These are phyloP conservation scores for Oryza longistaminata DNA, from an alignment of 176 grass and related monocot species.

Conservation along the genomic window DNA sequence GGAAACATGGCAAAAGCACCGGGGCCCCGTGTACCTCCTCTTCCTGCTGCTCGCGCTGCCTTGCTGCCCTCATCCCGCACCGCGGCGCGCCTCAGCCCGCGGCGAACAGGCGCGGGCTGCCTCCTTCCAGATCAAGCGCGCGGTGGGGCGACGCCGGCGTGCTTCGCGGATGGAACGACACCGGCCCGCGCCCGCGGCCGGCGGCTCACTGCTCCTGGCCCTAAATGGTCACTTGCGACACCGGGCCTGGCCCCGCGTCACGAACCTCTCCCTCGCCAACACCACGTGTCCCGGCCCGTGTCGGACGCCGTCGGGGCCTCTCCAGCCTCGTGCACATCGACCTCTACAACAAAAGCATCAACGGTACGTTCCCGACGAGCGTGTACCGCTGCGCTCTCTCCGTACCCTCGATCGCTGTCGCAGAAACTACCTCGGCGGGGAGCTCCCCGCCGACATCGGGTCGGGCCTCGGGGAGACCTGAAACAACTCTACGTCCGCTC, in stretches of 20 bases:
- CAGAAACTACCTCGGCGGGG: constrained; percentile 46
- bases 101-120: constrained; percentile 18
- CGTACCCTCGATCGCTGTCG: constrained; percentile 54
- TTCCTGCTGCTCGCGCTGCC: constrained; percentile 20
- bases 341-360: constrained; percentile 54
- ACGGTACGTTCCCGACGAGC: constrained; percentile 32
- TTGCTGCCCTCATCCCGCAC: not conserved
- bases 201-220: constrained; percentile 61
- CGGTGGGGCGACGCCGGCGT: constrained; percentile 43
- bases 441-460: constrained; percentile 53
- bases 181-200: not conserved
- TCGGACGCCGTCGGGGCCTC: constrained; percentile 56
- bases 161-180: constrained; percentile 53
- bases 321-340: constrained; percentile 44
- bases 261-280: constrained; percentile 29
- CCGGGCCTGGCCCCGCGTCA: constrained; percentile 38
- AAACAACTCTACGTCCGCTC: constrained; percentile 43
- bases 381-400: constrained; percentile 51
- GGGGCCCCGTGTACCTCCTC: not conserved
- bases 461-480: constrained; percentile 16
- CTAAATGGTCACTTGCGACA: constrained; percentile 44
- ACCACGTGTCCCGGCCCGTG: constrained; percentile 28
- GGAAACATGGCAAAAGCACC: constrained; percentile 35
- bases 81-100: constrained; percentile 26
- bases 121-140: constrained; percentile 57